phyloP scores from a whole-genome alignment of 352 stramenopile species.

The Thraustotheca clavata region DNA sequence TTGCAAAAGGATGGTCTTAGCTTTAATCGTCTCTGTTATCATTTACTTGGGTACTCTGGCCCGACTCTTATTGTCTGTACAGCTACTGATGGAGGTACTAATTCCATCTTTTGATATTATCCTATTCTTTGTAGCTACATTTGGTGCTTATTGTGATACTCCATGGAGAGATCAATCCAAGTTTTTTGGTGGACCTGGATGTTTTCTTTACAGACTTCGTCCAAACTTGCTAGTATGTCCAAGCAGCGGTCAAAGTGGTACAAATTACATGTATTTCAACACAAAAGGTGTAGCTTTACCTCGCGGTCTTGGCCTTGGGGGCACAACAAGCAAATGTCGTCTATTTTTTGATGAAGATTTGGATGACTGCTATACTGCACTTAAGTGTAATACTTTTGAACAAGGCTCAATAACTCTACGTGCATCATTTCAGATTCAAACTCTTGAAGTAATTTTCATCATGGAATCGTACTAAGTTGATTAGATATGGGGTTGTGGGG shows the following conservation, averaged over 20 bases:
- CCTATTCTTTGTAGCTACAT: conserved; percentile 41
- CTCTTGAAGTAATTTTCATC: conserved; percentile 45
- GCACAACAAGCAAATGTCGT: conserved; percentile 61
- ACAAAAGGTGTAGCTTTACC: conserved; percentile 72
- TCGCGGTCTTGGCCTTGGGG: conserved; percentile 65
- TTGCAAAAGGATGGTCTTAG: conserved; percentile 54
- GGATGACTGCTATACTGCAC: conserved; percentile 73
- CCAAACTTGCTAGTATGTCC: conserved; percentile 58
- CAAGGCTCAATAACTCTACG: conserved; percentile 42
- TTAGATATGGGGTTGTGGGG: conserved; percentile 62
- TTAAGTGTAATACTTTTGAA: conserved; percentile 70
- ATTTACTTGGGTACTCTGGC: conserved; percentile 70
- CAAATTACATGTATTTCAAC: conserved; percentile 84
- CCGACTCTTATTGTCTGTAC: conserved; percentile 62
- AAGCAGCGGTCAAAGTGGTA: conserved; percentile 34
- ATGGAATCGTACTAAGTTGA: too few relatives aligned
- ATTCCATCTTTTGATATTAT: conserved; percentile 1
- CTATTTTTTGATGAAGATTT: conserved; percentile 80
- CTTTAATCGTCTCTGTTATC: conserved; percentile 76
- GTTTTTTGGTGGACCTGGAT: conserved; percentile 71
- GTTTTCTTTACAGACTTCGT: conserved; percentile 66
- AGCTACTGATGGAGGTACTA: conserved; percentile 50
- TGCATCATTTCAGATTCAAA: conserved; percentile 53
- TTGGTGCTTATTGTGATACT: conserved; percentile 80
- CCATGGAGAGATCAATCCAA: conserved; percentile 78